phyloP scores from a whole-genome alignment of 2,329 filamentous ascomycete genomes.

The Rutstroemia sp. region DNA sequence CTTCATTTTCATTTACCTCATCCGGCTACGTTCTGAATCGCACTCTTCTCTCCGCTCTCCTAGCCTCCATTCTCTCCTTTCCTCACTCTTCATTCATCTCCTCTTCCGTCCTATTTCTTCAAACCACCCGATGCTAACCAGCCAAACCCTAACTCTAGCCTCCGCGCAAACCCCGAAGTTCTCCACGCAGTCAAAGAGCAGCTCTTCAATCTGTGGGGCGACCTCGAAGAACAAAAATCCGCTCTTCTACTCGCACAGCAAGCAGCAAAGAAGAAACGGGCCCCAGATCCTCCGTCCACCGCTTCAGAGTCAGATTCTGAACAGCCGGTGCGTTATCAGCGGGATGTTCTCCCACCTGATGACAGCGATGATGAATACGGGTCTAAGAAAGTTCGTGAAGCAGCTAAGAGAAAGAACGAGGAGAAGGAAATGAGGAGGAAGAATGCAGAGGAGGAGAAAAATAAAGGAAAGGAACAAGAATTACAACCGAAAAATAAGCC shows the following conservation, averaged over 20 bases:
- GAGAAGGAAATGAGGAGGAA: not conserved
- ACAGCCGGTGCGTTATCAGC: too few species aligned
- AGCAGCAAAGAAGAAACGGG: conserved; percentile 15
- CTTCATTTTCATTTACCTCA: not conserved
- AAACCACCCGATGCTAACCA: not conserved
- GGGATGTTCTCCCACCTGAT: not conserved
- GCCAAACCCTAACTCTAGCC: conserved; percentile 31
- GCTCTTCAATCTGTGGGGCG: conserved; percentile 77
- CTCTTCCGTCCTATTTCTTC: too few species aligned
- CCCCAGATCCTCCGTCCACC: not conserved
- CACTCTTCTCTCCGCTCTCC: not conserved
- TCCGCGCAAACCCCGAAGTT: conserved; percentile 43
- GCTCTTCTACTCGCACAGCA: conserved; percentile 22
- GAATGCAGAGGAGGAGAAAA: not conserved
- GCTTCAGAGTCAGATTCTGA: not conserved
- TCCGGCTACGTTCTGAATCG: not conserved
- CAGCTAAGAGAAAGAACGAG: not conserved
- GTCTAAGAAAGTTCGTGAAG: not conserved
- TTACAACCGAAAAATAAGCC: conserved; percentile 42
- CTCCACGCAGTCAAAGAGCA: conserved; percentile 56
- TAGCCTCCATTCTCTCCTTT: not conserved
- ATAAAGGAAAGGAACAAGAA: not conserved
- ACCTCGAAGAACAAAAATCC: conserved; percentile 65
- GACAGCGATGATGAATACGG: not conserved
- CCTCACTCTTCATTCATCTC: not conserved